Conservation (phyloP, 2,329 filamentous ascomycete species). For the Monilinia polystroma region DNA sequence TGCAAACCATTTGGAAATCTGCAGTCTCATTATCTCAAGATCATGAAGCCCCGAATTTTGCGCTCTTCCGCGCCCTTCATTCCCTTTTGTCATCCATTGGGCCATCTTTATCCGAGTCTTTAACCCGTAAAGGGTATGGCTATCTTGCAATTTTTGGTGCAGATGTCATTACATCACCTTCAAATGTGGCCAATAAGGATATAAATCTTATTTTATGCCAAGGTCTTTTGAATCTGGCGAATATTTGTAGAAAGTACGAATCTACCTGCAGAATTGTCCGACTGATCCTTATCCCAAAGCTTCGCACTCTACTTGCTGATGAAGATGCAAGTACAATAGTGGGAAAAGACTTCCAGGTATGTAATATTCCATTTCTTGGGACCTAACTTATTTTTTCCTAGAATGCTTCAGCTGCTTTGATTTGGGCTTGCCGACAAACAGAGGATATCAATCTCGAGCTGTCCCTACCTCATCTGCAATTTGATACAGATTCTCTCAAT, state of each 20-base stretch:
- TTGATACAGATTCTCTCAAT: slow-evolving; percentile 33
- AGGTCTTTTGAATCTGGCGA: slow-evolving; percentile 33
- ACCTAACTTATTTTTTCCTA: slow-evolving; percentile 27
- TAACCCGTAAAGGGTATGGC: slow-evolving; percentile 38
- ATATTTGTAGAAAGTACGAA: slow-evolving; percentile 31
- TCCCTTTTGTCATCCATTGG: slow-evolving; percentile 31
- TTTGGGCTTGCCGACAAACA: slow-evolving; percentile 27
- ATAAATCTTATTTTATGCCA: slow-evolving; percentile 28
- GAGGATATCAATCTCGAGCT: slow-evolving; percentile 10
- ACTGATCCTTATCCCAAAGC: slow-evolving; percentile 32
- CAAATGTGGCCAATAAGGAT: slow-evolving; percentile 27
- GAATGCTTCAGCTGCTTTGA: slow-evolving; percentile 30
- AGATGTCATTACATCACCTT: slow-evolving; percentile 31
- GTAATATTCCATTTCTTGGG: neutral
- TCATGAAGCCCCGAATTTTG: slow-evolving; percentile 25
- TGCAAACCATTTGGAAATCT: slow-evolving; percentile 30
- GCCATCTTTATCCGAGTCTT: slow-evolving; percentile 27
- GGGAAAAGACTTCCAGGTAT: slow-evolving; percentile 36
- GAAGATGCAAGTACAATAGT: slow-evolving; percentile 21
- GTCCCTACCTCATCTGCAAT: slow-evolving; percentile 19
- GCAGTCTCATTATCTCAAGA: slow-evolving; percentile 12
- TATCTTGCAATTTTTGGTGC: slow-evolving; percentile 35
- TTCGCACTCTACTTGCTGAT: slow-evolving; percentile 26
- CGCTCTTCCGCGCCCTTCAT: slow-evolving; percentile 31
- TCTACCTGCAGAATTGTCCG: slow-evolving; percentile 30